Evolutionary conservation across 2,329 filamentous ascomycete species (phyloP).

Genomic region (Fusarium napiforme): DNA sequence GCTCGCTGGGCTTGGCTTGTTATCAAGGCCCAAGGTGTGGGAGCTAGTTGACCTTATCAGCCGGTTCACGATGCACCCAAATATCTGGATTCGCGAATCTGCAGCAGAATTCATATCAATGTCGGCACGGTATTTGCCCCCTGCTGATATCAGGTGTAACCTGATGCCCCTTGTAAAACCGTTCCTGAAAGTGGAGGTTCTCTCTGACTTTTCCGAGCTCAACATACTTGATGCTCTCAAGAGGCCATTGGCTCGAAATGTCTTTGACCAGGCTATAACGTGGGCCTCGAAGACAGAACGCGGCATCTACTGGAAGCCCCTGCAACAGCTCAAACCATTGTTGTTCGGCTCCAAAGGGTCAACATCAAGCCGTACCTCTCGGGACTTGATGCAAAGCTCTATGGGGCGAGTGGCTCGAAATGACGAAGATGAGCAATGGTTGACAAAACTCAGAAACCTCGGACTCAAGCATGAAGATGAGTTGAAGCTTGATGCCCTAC

Average conservation of each 20-base stretch:
- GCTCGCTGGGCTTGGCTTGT: conserved; percentile 86
- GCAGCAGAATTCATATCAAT: conserved; percentile 85
- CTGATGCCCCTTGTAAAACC: conserved; percentile 82
- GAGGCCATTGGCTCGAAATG: conserved; percentile 78
- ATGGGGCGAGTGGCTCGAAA: conserved; percentile 77
- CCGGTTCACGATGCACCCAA: conserved; percentile 92
- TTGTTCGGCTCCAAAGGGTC: conserved; percentile 71
- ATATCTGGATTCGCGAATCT: conserved; percentile 93
- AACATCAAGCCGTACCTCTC: conserved; percentile 64
- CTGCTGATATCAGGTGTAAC: conserved; percentile 85
- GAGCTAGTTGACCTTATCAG: conserved; percentile 86
- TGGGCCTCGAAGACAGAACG: conserved; percentile 88
- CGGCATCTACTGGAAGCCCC: conserved; percentile 87
- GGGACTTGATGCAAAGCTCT: conserved; percentile 65
- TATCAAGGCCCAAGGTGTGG: conserved; percentile 87
- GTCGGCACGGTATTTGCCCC: conserved; percentile 78
- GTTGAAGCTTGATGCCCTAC: conserved; percentile 83
- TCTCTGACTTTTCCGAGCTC: conserved; percentile 75
- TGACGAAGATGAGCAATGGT: conserved; percentile 94
- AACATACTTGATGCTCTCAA: conserved; percentile 84
- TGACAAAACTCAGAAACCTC: conserved; percentile 84
- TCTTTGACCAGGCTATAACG: conserved; percentile 85
- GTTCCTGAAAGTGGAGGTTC: conserved; percentile 80
- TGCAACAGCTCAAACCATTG: conserved; percentile 71
- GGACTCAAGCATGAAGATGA: conserved; percentile 88